Conservation (phyloP, 805 yeast species). For the Metschnikowia cerradonensis region DNA sequence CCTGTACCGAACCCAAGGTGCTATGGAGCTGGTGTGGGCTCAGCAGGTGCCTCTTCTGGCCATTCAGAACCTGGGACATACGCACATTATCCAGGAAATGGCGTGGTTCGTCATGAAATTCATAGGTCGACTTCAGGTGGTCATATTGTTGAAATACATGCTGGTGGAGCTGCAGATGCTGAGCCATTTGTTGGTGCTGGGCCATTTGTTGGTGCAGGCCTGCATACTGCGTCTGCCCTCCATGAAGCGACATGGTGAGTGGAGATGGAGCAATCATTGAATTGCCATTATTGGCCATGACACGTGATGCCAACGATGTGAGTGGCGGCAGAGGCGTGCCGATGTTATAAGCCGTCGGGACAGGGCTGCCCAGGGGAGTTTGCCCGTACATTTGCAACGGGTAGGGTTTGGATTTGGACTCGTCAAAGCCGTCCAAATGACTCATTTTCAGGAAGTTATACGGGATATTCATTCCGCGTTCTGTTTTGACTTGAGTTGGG, state of each 20-base stretch:
- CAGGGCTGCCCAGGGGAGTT: constrained; percentile 4
- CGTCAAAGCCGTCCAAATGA: constrained; percentile 2
- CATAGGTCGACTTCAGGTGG: constrained; percentile 2
- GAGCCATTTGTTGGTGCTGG: constrained; percentile 6
- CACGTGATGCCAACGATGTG: constrained; percentile 8
- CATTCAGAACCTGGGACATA: constrained; percentile 1
- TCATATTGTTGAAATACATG: neutral
- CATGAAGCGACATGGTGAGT: constrained; percentile 9
- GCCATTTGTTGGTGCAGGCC: constrained; percentile 9
- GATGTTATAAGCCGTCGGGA: constrained; percentile 3
- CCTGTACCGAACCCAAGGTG: constrained; percentile 1
- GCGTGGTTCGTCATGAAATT: constrained; percentile 5
- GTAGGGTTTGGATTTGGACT: constrained; percentile 7
- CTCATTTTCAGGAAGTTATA: constrained; percentile 6
- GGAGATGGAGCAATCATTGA: constrained; percentile 8
- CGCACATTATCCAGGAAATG: constrained; percentile 7
- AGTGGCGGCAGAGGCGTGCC: constrained; percentile 12
- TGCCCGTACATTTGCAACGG: constrained; percentile 10
- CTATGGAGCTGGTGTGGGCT: constrained; percentile 1
- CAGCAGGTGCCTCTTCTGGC: neutral
- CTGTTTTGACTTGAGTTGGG: too few species aligned
- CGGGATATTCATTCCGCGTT: constrained; percentile 5
- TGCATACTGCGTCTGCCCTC: neutral
- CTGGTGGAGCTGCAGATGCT: neutral
- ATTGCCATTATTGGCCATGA: constrained; percentile 6